A percentile compares a stretch with the other conserved stretches of the same genome.
phyloP scores from a whole-genome alignment of 2,329 filamentous ascomycete species.

The Aureobasidium lini region DNA sequence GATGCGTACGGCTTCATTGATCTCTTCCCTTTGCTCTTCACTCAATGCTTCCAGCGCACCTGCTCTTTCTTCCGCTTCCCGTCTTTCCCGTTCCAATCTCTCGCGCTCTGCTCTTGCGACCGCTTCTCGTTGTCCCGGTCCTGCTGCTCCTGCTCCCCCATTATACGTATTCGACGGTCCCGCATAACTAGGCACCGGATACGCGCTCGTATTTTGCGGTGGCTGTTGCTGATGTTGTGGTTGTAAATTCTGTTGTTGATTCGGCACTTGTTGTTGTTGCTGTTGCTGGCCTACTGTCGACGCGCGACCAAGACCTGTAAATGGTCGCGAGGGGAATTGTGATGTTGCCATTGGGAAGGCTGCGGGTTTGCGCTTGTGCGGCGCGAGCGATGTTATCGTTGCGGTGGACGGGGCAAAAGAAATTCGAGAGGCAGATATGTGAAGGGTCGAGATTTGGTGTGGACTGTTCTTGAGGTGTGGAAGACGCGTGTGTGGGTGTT shows the following conservation, averaged over 20 bases:
- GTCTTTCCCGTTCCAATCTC: conserved; percentile 33
- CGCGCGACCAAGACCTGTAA: conserved; percentile 41
- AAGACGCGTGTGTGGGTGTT: neutral
- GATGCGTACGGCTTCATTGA: conserved; percentile 76
- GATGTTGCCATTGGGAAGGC: conserved; percentile 43
- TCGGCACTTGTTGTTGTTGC: conserved; percentile 13
- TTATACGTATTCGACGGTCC: conserved; percentile 21
- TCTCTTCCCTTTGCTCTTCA: conserved; percentile 63
- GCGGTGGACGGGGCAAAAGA: neutral
- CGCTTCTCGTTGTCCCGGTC: conserved; percentile 34
- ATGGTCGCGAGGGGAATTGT: conserved; percentile 48
- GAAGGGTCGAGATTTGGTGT: neutral
- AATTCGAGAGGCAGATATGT: neutral
- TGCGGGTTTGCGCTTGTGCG: neutral
- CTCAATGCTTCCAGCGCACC: conserved; percentile 51
- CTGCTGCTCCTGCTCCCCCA: conserved; percentile 27
- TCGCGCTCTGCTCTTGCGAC: conserved; percentile 36
- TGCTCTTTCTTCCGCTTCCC: conserved; percentile 37
- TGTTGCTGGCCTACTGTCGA: conserved; percentile 15
- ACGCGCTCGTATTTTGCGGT: conserved; percentile 19
- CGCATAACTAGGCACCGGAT: conserved; percentile 24
- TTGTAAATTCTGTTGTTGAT: neutral
- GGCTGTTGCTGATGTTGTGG: conserved; percentile 14
- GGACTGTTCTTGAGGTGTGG: neutral
- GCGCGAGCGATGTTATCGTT: neutral